Evolutionary conservation across 345 rosid species (phyloP), one percentile per base, ranked within the genome.

Genomic region (Rubroshorea leprosula): DNA sequence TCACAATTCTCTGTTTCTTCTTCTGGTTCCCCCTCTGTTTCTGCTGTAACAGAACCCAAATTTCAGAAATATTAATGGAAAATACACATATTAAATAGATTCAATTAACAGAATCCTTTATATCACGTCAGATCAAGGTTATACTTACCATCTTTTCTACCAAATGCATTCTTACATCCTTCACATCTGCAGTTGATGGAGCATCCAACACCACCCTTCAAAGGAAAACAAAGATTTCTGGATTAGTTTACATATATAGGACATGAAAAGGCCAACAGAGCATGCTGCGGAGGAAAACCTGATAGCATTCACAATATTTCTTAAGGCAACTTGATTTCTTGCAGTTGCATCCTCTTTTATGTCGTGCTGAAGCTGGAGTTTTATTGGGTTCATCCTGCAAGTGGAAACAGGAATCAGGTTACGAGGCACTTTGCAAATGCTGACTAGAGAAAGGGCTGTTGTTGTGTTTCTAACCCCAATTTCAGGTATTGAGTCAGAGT

Each of bases 261-360:
- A 31, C 38, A 73, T 16, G 15, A 29, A 49, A 64, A 48, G 68
- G 44, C 65, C 6, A 55, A 10, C n/a, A 23, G 47, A 38, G 57
- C 22, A 11, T 14, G 47, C 16, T 15, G 48, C n/a, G 45, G 27
- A 61, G 62, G 57, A n/a, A n/a, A n/a, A 93, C 99, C 99, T 93
- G 99, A 72, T 73, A 93, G 88, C 99, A 93, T 83, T 93, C 99
- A 5, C 99, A 93, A 64, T 93, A 93, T 77, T 93, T 93, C 82
- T 93, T 93, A 45, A 85, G 74, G 72, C 99, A 93, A 69, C 73
- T 79, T 39, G 99, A 93, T 65, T 87, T 93, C 78, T 93, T 93
- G 85, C 99, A 93, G 79, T 87, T 89, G 84, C 99, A 93, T 31
- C 99, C 99, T 72, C 93, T 77, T 76, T 89, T 89, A 67, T 93